A percentile compares a stretch with the other conserved stretches of the same genome.
phyloP scores from a whole-genome alignment of 164 flowering plant genomes.

The Aristolochia californica region DNA sequence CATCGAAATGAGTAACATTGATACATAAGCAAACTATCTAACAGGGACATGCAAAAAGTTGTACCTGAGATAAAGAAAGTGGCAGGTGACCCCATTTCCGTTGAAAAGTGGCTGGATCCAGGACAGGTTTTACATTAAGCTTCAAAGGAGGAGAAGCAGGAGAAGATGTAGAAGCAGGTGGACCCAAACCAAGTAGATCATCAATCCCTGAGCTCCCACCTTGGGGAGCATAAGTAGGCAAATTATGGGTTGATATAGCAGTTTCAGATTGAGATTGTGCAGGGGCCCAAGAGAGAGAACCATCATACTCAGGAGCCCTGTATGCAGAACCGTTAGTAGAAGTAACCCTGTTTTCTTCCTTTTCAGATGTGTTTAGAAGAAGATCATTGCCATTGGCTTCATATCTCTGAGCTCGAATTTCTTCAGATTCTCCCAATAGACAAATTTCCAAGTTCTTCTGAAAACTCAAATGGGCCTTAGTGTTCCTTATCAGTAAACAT shows the following conservation, averaged over 20 bases:
- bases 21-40: too few relatives aligned
- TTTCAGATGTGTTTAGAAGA: constrained; percentile 63
- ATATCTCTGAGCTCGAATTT: constrained; percentile 45
- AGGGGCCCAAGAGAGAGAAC: constrained; percentile 22
- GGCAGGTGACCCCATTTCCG: constrained; percentile 93
- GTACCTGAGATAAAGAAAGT: constrained; percentile 62
- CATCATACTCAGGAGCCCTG: constrained; percentile 53
- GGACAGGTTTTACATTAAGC: constrained; percentile 64
- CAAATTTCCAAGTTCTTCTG: constrained; percentile 73
- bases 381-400: constrained; percentile 92
- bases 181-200: constrained; percentile 61
- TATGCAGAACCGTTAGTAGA: constrained; percentile 66
- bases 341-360: constrained; percentile 56
- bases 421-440: constrained; percentile 58
- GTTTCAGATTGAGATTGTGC: constrained; percentile 30
- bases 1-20: too few relatives aligned
- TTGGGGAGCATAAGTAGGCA: constrained; percentile 21
- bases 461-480: constrained; percentile 85
- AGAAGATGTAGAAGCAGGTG: constrained; percentile 12
- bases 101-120: constrained; percentile 83
- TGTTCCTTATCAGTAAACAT: constrained; percentile 98
- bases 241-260: constrained; percentile 22
- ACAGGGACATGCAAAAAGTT: too few relatives aligned
- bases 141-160: constrained; percentile 47
- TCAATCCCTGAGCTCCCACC: constrained; percentile 48